Evolutionary conservation across 106 monocot species (phyloP).

Genomic region (Amphibolis antarctica): DNA sequence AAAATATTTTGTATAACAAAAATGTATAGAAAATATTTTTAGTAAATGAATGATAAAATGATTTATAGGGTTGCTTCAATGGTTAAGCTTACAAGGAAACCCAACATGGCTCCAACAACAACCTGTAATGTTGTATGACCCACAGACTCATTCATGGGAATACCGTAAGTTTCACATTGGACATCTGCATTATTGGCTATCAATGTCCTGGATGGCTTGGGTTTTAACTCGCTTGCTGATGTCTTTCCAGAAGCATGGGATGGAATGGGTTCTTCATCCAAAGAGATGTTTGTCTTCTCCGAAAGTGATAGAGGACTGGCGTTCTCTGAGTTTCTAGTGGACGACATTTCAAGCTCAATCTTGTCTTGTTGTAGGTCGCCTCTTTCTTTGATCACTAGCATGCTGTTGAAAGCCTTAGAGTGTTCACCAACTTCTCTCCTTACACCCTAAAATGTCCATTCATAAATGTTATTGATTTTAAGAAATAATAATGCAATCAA

Average conservation of each 20-base stretch:
- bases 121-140: slow-evolving; percentile 5
- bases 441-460: slow-evolving; percentile 6
- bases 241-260: not conserved
- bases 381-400: not conserved
- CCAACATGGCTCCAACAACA: slow-evolving; percentile 7
- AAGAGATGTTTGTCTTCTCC: not conserved
- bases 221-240: not conserved
- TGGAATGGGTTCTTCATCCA: not conserved
- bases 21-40: too few relatives aligned
- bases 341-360: not conserved
- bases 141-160: not conserved
- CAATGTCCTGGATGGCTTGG: not conserved
- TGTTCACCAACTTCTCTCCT: slow-evolving; percentile 10
- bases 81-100: slow-evolving; percentile 1
- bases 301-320: not conserved
- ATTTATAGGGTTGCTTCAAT: not conserved
- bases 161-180: not conserved
- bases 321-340: not conserved
- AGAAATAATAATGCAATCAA: not conserved
- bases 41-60: too few relatives aligned
- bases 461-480: not conserved
- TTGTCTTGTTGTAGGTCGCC: not conserved
- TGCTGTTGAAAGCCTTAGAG: slow-evolving; percentile 6
- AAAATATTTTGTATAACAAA: too few relatives aligned
- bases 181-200: not conserved